Conservation (phyloP, 441 rosid species). For the Mallotus japonicus region DNA sequence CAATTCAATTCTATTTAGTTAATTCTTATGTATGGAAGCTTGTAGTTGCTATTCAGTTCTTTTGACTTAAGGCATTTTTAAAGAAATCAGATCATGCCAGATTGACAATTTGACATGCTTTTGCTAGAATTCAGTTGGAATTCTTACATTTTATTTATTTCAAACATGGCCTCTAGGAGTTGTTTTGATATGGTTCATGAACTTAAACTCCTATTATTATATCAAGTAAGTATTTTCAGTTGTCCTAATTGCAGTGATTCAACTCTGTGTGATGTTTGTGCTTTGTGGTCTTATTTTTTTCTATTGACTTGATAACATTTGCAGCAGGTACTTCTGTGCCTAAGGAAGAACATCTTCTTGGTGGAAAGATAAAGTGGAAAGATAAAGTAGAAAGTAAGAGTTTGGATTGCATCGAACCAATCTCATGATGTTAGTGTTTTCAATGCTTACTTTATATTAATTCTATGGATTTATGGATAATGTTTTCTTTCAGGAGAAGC, state of each 20-base stretch:
- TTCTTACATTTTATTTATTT: no score
- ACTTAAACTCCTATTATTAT: neutral
- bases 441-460: neutral
- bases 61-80: neutral
- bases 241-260: neutral
- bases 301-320: neutral
- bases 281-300: neutral
- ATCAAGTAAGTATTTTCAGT: neutral
- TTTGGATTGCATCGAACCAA: neutral
- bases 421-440: neutral
- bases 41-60: neutral
- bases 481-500: slow-evolving; percentile 56
- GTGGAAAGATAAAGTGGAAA: slow-evolving; percentile 91
- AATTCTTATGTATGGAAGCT: neutral
- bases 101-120: no score
- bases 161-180: neutral
- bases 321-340: slow-evolving; percentile 41
- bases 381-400: slow-evolving; percentile 82
- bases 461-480: neutral
- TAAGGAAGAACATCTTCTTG: slow-evolving; percentile 89
- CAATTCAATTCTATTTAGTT: neutral
- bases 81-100: no score
- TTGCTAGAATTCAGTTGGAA: no score
- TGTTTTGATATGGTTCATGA: neutral
- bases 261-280: neutral